Percentiles rank a stretch among this genome's conserved stretches.
These are phyloP conservation scores for Trypanosoma lewisi DNA, from an alignment of 208 protist species.

Conservation along the genomic window DNA sequence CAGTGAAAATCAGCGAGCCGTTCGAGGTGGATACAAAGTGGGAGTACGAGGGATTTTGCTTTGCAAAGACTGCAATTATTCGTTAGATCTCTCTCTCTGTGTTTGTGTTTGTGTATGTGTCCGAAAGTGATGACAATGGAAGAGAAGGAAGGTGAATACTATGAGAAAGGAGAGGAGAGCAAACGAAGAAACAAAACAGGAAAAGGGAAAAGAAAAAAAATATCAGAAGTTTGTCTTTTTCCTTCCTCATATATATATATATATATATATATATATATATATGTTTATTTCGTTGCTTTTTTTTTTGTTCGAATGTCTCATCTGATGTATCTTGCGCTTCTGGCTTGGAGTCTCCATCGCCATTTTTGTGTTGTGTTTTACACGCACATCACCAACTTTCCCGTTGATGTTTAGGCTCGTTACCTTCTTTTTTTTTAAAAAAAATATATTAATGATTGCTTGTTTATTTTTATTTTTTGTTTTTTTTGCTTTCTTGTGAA, in stretches of 20 bases:
- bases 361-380: too few relatives aligned
- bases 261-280: too few relatives aligned
- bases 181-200: not conserved
- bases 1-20: constrained; percentile 86
- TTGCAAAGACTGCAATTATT: constrained; percentile 89
- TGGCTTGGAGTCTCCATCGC: too few relatives aligned
- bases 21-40: constrained; percentile 94
- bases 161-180: constrained; percentile 3
- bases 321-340: too few relatives aligned
- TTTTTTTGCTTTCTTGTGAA: constrained; percentile 9
- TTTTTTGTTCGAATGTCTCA: constrained; percentile 27
- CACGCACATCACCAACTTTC: too few relatives aligned
- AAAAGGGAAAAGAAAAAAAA: not conserved
- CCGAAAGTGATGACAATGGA: not conserved
- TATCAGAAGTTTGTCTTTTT: too few relatives aligned
- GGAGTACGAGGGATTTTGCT: constrained; percentile 84
- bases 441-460: constrained; percentile 4
- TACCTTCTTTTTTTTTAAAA: not conserved
- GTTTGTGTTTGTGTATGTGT: constrained; percentile 1
- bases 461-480: constrained; percentile 9
- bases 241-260: too few relatives aligned
- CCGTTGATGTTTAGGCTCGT: too few relatives aligned
- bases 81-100: constrained; percentile 23
- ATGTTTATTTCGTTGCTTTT: too few relatives aligned
- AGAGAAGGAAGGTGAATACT: not conserved